Base-by-base conservation (phyloP, 768 basidiomycete species). In the Leccinum variicolor region DNA sequence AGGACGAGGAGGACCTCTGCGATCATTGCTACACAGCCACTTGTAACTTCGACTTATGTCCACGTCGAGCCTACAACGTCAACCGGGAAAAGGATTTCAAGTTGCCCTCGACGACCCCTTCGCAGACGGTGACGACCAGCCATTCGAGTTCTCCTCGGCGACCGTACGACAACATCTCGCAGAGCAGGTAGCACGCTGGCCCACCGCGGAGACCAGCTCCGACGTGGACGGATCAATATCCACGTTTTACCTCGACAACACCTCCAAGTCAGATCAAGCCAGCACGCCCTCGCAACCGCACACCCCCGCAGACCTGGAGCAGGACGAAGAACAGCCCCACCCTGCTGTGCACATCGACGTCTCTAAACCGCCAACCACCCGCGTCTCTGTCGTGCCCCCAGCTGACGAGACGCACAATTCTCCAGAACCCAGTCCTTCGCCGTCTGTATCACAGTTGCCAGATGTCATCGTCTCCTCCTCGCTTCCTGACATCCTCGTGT, bases 1-100 rank as follows among this genome's bases (percentile, higher is more conserved):
- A 97, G 85, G 53, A 94, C 79, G 56, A 94, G 83, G 47, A 96
- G 81, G 55, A 95, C 77, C 74, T 96, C 94, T 64, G 92, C 87
- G 61, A 95, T 90, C 94, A 95, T 29, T 8, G 8, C 3, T 6
- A 45, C 34, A 36, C 34, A 36, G 34, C 34, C 34, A 36, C 34
- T 36, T 33, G 15, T 3, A 17, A 36, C 34, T 17, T 31, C 29
- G 33, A 33, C 17, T 43, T 58, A 71, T 63, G 62, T 45, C 66
- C 31, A 62, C 62, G 45, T 64, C 57, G 29, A 23, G 31, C 23
- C 25, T 46, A 8, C 52, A 64, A 53, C 34, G 34, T 36, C 34
- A 36, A 15, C 64, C 28, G 67, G 67, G 48, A 70, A 72, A 54
- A 62, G 65, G 11, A 41, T 67, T 3, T 61, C 71, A 23, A 23